Evolutionary conservation across 2,329 filamentous ascomycete species (phyloP).

Genomic region (Beauveria scarabaeidicola): DNA sequence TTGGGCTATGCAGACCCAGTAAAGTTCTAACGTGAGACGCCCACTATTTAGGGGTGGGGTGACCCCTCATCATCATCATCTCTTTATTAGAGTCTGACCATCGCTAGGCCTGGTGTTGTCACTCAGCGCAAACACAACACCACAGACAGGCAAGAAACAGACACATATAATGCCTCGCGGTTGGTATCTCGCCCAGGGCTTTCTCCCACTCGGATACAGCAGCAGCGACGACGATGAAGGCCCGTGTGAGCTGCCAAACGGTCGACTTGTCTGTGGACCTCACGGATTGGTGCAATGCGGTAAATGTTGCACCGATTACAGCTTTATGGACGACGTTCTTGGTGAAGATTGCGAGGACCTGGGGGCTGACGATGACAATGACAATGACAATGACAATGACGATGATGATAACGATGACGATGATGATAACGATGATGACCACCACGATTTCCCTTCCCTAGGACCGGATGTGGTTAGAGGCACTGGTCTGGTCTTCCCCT

Average conservation of each 20-base stretch:
- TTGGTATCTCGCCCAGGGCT: slow-evolving; percentile 12
- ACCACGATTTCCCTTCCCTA: neutral
- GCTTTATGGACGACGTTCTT: slow-evolving; percentile 23
- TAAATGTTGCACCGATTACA: slow-evolving; percentile 28
- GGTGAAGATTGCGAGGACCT: slow-evolving; percentile 15
- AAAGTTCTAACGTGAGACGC: no score
- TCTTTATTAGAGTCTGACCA: no score
- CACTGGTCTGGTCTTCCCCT: slow-evolving; percentile 19
- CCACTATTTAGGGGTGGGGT: no score
- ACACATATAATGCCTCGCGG: slow-evolving; percentile 10
- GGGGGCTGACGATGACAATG: slow-evolving; percentile 1
- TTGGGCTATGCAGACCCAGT: no score
- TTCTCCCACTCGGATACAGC: slow-evolving; percentile 10
- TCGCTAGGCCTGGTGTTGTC: no score
- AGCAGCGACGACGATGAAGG: slow-evolving; percentile 25
- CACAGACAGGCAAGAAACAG: neutral
- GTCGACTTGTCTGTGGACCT: slow-evolving; percentile 27
- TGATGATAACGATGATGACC: neutral
- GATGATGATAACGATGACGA: neutral
- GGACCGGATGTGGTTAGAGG: neutral
- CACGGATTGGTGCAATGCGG: slow-evolving; percentile 25
- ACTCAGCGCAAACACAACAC: neutral
- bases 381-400: neutral
- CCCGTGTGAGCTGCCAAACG: slow-evolving; percentile 26
- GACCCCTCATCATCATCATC: no score